Conservation (phyloP, 2,329 filamentous ascomycete genomes). For the Macrophomina pseudophaseolina region DNA sequence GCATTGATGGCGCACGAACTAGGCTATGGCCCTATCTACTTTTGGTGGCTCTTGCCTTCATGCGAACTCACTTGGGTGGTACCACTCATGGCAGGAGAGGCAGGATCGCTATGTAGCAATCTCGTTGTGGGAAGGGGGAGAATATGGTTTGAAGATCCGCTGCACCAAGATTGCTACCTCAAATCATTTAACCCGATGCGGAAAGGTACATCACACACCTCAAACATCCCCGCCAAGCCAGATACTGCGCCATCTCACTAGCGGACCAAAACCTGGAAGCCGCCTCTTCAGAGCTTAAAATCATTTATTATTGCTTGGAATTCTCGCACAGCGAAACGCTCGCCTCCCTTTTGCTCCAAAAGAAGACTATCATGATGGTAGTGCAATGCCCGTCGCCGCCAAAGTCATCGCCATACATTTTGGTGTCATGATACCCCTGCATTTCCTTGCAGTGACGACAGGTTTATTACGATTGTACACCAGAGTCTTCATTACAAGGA, state of each 20-base stretch:
- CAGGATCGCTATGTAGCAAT: too few relatives aligned
- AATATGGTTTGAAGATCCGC: neutral
- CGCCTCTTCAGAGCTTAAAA: neutral
- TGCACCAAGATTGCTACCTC: neutral
- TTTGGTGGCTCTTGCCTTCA: too few relatives aligned
- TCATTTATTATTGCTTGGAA: neutral
- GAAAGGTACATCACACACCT: slow-evolving; percentile 5
- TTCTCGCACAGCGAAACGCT: neutral
- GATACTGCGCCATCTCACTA: neutral
- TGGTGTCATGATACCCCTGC: slow-evolving; percentile 7
- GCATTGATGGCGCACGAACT: too few relatives aligned
- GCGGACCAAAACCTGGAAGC: neutral
- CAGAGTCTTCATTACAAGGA: neutral
- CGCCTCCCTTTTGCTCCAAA: neutral
- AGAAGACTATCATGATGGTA: slow-evolving; percentile 1
- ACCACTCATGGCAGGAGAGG: too few relatives aligned
- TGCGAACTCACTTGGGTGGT: too few relatives aligned
- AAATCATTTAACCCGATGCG: neutral
- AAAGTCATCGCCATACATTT: slow-evolving; percentile 14
- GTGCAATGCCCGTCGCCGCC: neutral
- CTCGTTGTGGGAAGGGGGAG: neutral
- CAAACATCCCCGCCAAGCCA: neutral
- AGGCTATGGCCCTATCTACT: too few relatives aligned
- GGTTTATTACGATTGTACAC: neutral
- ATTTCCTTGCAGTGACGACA: neutral